Evolutionary conservation across 306 rosid species (phyloP), one percentile per base, ranked within the genome.

Genomic region (Dryas alaskensis): DNA sequence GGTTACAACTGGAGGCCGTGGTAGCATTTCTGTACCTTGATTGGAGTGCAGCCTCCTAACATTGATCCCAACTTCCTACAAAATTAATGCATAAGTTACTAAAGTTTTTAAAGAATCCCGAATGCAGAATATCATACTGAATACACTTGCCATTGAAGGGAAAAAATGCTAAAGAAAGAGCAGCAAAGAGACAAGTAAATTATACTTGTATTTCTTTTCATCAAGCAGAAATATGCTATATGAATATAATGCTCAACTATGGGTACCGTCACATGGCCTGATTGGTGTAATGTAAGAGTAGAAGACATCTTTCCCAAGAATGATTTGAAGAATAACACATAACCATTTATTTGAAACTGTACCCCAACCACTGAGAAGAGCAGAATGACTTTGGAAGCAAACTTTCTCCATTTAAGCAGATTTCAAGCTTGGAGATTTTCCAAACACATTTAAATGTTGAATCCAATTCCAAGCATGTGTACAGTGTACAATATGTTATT

Each of bases 1-100:
- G 10, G 98, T 94, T 42, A 94, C 89, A 81, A 94, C 98, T 25
- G 98, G 84, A 46, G 95, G 85, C 40, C 97, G 89, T 9, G 95
- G 90, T 83, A 83, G 65, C 81, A 89, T 63, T 70, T 94, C 91
- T 10, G 81, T 19, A 66, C 98, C 97, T 79, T 89, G 88, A 55
- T 70, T 55, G 48, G 92, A 89, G 74, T 91, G 98, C 78, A 86
- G 85, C 87, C 98, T 94, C 84, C 81, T 89, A 22, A 89, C 83
- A 22, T 79, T 89, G 81, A 91, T 74, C 31, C 95, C 98, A 60
- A 86, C 90, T 80, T 94, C 97, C 97, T 94, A 82, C 76, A 79
- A 69, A 31, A 74, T 76, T 62, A 73, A 80, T 11, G 17, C 75
- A 73, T 48, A n/a, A 39, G 69, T 73, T 64, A 51, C 64, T 52